phyloP scores from a whole-genome alignment of 2,329 filamentous ascomycete genomes.

The Phoma sp. region DNA sequence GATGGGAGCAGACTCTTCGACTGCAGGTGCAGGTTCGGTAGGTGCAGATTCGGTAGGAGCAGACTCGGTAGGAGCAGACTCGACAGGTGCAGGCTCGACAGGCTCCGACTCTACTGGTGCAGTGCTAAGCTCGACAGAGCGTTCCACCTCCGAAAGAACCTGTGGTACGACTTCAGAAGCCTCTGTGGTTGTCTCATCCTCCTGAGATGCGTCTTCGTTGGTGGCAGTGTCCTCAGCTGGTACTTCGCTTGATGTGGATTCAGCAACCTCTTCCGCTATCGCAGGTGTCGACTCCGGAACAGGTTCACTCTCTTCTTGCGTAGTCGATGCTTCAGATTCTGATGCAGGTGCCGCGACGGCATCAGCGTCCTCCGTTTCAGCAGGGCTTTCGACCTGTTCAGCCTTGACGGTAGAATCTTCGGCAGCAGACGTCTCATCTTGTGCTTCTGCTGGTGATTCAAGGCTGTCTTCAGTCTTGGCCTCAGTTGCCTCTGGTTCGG shows the following conservation, averaged over 20 bases:
- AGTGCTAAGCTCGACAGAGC: neutral
- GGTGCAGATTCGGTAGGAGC: neutral
- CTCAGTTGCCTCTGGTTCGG: neutral
- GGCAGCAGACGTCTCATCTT: neutral
- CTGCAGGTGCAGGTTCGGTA: neutral
- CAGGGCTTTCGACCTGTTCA: neutral
- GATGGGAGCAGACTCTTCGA: neutral
- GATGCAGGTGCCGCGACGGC: neutral
- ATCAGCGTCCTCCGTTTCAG: neutral
- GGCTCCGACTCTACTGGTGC: neutral
- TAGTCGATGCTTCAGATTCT: neutral
- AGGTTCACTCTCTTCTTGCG: neutral
- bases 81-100: neutral
- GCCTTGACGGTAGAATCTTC: neutral
- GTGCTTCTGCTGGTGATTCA: neutral
- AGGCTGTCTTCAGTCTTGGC: neutral
- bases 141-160: neutral
- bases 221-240: neutral
- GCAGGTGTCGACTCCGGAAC: neutral
- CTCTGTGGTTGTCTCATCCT: neutral
- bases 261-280: neutral
- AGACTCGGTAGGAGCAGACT: neutral
- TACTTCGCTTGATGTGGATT: neutral
- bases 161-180: neutral
- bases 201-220: neutral